A percentile compares a stretch with the other conserved stretches of the same genome.
Conservation (phyloP, 768 basidiomycete genomes). For the Gymnopilus junonius region DNA sequence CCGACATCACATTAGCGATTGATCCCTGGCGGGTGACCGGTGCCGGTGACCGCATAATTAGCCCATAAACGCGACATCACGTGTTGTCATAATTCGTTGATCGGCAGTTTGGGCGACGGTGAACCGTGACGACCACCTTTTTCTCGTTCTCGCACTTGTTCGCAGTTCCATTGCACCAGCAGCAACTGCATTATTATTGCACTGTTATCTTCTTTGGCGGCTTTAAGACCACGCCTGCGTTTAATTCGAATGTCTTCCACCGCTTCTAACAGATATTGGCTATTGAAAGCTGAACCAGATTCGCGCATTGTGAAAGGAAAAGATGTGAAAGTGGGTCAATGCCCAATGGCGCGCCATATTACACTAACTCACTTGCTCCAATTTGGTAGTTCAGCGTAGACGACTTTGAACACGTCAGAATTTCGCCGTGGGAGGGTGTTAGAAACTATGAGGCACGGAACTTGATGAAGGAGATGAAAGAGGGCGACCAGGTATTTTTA, state of each 20-base stretch:
- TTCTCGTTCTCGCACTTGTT: background rate
- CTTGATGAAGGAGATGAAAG: constrained; percentile 80
- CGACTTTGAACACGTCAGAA: constrained; percentile 74
- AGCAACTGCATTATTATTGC: background rate
- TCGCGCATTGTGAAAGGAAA: constrained; percentile 84
- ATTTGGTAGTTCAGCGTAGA: constrained; percentile 76
- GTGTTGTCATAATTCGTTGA: no score
- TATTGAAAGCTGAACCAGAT: constrained; percentile 88
- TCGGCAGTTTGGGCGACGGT: no score
- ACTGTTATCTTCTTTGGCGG: background rate
- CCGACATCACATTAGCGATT: no score
- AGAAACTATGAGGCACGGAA: constrained; percentile 84
- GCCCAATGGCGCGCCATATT: no score
- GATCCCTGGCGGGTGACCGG: no score
- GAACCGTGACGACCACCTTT: no score
- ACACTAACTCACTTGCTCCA: background rate
- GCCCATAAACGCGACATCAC: no score
- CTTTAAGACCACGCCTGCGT: background rate
- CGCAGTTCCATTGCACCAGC: background rate
- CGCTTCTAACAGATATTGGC: constrained; percentile 51
- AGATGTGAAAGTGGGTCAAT: constrained; percentile 70
- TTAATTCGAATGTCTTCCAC: constrained; percentile 1
- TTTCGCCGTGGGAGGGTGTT: constrained; percentile 88
- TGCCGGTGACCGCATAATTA: no score
- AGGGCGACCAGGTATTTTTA: constrained; percentile 67